Evolutionary conservation across 768 basidiomycete species (phyloP).

Genomic region (Galerina sulciceps): DNA sequence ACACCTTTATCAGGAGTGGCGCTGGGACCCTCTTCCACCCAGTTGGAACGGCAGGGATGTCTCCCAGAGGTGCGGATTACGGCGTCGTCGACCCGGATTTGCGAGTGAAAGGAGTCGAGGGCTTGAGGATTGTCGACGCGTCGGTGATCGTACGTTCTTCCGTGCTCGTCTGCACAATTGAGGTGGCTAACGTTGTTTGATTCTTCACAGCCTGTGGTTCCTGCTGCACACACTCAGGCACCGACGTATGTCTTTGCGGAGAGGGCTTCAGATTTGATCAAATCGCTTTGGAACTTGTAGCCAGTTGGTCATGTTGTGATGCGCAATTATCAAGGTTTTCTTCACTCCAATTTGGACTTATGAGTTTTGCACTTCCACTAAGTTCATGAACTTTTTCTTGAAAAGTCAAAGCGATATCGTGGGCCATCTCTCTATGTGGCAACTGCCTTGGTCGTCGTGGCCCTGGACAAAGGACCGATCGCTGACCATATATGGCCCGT

Average conservation of each 20-base stretch:
- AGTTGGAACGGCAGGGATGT: constrained; percentile 37
- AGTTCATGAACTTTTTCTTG: no score
- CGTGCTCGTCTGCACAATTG: background rate
- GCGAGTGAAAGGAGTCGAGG: constrained; percentile 35
- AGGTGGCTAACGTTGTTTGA: background rate
- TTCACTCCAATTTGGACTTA: no score
- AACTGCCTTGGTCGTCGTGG: no score
- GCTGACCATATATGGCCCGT: no score
- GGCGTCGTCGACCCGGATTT: constrained; percentile 44
- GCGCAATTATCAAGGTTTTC: no score
- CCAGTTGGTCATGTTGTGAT: no score
- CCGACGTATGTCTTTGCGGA: constrained; percentile 36
- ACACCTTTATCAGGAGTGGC: constrained; percentile 23
- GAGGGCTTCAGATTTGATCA: constrained; percentile 35
- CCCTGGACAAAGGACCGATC: no score
- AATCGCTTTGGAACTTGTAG: background rate
- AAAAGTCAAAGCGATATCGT: no score
- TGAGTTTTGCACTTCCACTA: no score
- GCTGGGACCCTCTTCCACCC: constrained; percentile 31
- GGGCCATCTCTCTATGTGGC: no score
- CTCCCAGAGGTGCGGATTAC: constrained; percentile 20
- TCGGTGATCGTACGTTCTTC: constrained; percentile 32
- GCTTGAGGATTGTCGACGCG: constrained; percentile 42
- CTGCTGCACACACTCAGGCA: constrained; percentile 33
- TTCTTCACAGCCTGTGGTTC: constrained; percentile 26